Evolutionary conservation across 768 basidiomycete species (phyloP).

Genomic region (Pleurotus eryngii): DNA sequence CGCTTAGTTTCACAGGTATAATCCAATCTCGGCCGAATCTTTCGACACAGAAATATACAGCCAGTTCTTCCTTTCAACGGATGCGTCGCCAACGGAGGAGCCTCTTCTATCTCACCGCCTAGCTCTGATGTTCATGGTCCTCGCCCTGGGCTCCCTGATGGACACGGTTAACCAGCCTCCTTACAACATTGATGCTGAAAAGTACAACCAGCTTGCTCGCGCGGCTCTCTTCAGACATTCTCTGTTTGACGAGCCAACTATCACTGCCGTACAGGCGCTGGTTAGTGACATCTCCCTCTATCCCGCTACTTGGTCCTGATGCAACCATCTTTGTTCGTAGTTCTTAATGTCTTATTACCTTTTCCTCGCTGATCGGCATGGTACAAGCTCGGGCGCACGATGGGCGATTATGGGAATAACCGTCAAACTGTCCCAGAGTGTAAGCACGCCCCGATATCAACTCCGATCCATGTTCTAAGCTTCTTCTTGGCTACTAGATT

Average conservation of each 20-base stretch:
- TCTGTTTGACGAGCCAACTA: conserved; percentile 65
- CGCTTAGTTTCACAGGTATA: conserved; percentile 45
- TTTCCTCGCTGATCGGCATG: conserved; percentile 67
- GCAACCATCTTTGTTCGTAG: conserved; percentile 26
- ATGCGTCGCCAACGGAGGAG: conserved; percentile 44
- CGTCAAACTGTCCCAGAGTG: conserved; percentile 68
- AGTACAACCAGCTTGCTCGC: conserved; percentile 64
- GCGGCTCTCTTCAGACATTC: conserved; percentile 62
- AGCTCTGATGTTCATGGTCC: conserved; percentile 61
- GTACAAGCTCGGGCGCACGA: conserved; percentile 58
- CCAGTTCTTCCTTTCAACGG: conserved; percentile 51
- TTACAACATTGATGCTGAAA: conserved; percentile 66
- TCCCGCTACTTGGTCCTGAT: conserved; percentile 8
- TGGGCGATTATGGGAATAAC: conserved; percentile 71
- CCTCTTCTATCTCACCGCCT: conserved; percentile 56
- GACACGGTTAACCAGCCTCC: conserved; percentile 46
- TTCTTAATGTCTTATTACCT: conserved; percentile 71
- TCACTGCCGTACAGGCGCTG: conserved; percentile 64
- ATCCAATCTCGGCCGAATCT: conserved; percentile 56
- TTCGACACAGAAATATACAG: conserved; percentile 60
- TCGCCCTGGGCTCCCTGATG: conserved; percentile 65
- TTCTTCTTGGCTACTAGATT: conserved; percentile 39
- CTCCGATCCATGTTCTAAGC: neutral
- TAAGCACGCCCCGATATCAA: conserved; percentile 30
- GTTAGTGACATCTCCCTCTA: conserved; percentile 31